Evolutionary conservation across 148 eudicot species (phyloP).

Genomic region (Nyssa sinensis): DNA sequence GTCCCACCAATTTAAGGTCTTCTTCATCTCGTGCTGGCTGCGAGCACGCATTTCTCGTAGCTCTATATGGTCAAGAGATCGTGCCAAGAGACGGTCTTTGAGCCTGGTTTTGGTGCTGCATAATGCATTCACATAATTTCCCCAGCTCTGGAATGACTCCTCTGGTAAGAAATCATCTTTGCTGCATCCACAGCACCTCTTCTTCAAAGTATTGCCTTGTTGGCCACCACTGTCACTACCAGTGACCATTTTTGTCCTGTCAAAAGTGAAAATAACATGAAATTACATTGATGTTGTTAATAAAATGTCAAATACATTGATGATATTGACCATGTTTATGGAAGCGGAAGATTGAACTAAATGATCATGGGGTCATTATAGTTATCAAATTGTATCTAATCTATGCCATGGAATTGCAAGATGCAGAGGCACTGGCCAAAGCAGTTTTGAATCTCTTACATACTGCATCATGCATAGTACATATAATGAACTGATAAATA

Average conservation of each 20-base stretch:
- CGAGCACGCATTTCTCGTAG: conserved; percentile 29
- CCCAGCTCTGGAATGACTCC: conserved; percentile 61
- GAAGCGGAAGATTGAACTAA: too few relatives aligned
- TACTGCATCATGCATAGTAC: too few relatives aligned
- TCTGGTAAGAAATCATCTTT: conserved; percentile 53
- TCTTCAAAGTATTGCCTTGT: conserved; percentile 9
- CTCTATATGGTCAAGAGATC: conserved; percentile 44
- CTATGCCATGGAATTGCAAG: too few relatives aligned
- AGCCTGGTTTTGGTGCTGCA: conserved; percentile 35
- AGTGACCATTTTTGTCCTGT: conserved; percentile 10
- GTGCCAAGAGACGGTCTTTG: conserved; percentile 36
- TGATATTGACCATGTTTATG: too few relatives aligned
- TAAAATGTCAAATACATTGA: too few relatives aligned
- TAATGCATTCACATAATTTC: conserved; percentile 40
- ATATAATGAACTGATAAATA: too few relatives aligned
- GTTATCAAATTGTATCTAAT: too few relatives aligned
- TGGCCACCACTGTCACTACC: not conserved
- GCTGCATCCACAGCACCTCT: conserved; percentile 19
- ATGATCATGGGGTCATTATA: too few relatives aligned
- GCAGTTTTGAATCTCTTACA: not conserved
- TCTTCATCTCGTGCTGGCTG: conserved; percentile 59
- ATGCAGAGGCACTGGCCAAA: too few relatives aligned
- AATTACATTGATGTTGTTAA: not conserved
- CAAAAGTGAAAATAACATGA: not conserved
- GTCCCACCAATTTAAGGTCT: conserved; percentile 63